Evolutionary conservation across 2,329 filamentous ascomycete species (phyloP).

Genomic region (Trematosphaeria pertusa): DNA sequence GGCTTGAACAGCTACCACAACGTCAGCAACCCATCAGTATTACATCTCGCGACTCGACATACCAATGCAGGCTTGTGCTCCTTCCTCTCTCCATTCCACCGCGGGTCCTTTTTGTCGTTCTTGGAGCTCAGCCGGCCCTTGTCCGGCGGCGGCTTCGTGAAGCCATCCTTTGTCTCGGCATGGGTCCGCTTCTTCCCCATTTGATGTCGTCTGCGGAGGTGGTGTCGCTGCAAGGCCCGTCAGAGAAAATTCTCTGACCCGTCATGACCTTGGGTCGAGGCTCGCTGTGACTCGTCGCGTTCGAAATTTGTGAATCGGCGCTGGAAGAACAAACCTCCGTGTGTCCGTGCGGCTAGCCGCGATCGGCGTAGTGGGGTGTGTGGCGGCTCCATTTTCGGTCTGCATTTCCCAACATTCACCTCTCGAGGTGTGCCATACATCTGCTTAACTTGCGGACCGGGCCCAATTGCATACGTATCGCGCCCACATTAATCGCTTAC

Average conservation of each 20-base stretch:
- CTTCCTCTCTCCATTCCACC: conserved; percentile 41
- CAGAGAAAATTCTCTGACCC: conserved; percentile 48
- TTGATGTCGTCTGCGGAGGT: conserved; percentile 37
- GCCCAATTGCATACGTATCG: no score
- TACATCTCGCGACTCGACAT: conserved; percentile 14
- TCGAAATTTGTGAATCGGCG: conserved; percentile 31
- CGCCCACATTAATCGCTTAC: no score
- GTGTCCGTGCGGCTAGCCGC: conserved; percentile 23
- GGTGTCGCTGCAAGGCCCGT: conserved; percentile 42
- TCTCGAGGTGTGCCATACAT: no score
- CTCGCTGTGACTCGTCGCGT: conserved; percentile 17
- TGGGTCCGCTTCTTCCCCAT: conserved; percentile 52
- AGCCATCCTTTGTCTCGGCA: conserved; percentile 50
- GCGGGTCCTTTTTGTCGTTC: conserved; percentile 36
- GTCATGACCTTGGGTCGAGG: conserved; percentile 40
- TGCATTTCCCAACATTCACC: no score
- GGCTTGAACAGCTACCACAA: conserved; percentile 62
- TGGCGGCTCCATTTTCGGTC: conserved; percentile 14
- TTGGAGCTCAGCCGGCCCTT: conserved; percentile 33
- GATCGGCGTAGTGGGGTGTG: conserved; percentile 24
- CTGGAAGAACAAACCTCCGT: conserved; percentile 30
- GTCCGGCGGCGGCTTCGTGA: conserved; percentile 44
- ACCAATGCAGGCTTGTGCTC: conserved; percentile 41
- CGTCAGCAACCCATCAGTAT: conserved; percentile 24
- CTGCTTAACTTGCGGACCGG: no score